Conservation (phyloP, 2,329 filamentous ascomycete genomes). For the Aureobasidium subglaciale region DNA sequence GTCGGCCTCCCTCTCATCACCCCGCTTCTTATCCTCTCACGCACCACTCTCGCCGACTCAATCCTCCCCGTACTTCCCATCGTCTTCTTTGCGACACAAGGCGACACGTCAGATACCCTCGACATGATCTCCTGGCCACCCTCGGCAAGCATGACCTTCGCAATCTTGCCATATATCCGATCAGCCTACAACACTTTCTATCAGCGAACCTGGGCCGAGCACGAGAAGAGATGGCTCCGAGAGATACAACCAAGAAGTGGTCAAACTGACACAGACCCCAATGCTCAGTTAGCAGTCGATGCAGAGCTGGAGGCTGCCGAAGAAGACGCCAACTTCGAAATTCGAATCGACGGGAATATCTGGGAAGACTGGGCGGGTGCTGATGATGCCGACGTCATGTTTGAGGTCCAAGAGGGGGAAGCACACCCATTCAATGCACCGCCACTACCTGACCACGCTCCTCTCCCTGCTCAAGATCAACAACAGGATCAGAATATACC, state of each 20-base stretch:
- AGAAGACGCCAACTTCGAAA: constrained; percentile 28
- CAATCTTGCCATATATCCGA: constrained; percentile 58
- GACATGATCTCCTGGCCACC: constrained; percentile 59
- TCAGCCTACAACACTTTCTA: constrained; percentile 58
- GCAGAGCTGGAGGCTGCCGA: constrained; percentile 17
- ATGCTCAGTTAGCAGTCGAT: constrained; percentile 19
- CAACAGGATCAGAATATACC: constrained; percentile 15
- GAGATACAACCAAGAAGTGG: constrained; percentile 51
- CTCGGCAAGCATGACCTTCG: constrained; percentile 57
- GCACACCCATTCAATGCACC: constrained; percentile 19
- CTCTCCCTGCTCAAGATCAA: background rate
- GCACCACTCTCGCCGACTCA: constrained; percentile 57
- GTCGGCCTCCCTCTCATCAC: constrained; percentile 62
- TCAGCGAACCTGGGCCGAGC: constrained; percentile 49
- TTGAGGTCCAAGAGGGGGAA: constrained; percentile 15
- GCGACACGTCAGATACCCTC: constrained; percentile 36
- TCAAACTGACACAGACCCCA: constrained; percentile 22
- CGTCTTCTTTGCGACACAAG: constrained; percentile 52
- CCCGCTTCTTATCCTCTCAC: constrained; percentile 59
- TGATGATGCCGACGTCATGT: constrained; percentile 22
- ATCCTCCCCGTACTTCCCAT: constrained; percentile 58
- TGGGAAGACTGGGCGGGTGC: constrained; percentile 38
- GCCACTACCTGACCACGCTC: constrained; percentile 14
- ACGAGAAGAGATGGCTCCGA: constrained; percentile 54
- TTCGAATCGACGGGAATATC: constrained; percentile 33